Evolutionary conservation across 768 basidiomycete genomes (phyloP).

Genomic region (Termitomyces sp.): DNA sequence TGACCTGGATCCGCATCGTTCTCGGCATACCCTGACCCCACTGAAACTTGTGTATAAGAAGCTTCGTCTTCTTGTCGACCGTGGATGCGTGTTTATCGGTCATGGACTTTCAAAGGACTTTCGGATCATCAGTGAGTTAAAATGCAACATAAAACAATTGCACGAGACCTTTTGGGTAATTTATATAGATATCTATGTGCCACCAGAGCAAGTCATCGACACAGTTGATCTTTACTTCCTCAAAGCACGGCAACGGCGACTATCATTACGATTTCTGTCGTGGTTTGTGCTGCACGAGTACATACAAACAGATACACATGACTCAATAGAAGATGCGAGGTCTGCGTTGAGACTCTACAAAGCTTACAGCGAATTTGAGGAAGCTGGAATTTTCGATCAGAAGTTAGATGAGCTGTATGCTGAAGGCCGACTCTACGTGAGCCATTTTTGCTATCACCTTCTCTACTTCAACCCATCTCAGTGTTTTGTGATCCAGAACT

Average conservation of each 20-base stretch:
- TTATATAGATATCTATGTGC: slow-evolving; percentile 84
- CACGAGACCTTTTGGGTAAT: neutral
- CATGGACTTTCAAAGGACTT: slow-evolving; percentile 98
- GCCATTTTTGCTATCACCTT: slow-evolving; percentile 18
- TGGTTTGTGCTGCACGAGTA: slow-evolving; percentile 92
- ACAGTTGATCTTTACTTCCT: slow-evolving; percentile 97
- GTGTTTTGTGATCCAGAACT: slow-evolving; percentile 14
- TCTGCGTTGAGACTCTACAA: slow-evolving; percentile 85
- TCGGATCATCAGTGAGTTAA: slow-evolving; percentile 87
- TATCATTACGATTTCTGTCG: slow-evolving; percentile 88
- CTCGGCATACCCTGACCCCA: slow-evolving; percentile 87
- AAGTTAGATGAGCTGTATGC: slow-evolving; percentile 85
- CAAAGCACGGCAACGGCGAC: slow-evolving; percentile 73
- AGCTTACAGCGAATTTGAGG: slow-evolving; percentile 74
- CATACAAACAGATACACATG: slow-evolving; percentile 93
- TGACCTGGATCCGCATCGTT: slow-evolving; percentile 83
- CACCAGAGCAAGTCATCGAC: slow-evolving; percentile 93
- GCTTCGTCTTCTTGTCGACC: slow-evolving; percentile 85
- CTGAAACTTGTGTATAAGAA: slow-evolving; percentile 99
- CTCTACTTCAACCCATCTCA: neutral
- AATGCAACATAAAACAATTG: neutral
- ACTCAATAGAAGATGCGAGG: slow-evolving; percentile 96
- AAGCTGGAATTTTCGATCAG: slow-evolving; percentile 73
- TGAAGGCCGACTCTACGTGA: slow-evolving; percentile 70
- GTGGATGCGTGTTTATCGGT: slow-evolving; percentile 95